Evolutionary conservation across 2,329 filamentous ascomycete genomes (phyloP).

Genomic region (Clonostachys byssicola): DNA sequence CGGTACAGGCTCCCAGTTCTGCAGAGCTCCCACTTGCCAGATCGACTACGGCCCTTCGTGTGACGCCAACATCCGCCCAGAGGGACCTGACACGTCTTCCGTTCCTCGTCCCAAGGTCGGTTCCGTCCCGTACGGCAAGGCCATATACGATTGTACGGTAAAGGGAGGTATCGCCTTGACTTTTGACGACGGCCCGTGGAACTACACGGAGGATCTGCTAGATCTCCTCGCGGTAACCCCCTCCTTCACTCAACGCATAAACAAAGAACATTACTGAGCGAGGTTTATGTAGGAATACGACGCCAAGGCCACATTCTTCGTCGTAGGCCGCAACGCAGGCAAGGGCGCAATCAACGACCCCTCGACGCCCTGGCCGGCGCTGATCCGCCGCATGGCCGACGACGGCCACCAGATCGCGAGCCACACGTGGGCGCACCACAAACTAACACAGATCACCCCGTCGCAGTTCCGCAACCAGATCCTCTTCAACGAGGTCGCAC

Average conservation of each 20-base stretch:
- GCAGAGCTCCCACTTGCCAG: constrained; percentile 57
- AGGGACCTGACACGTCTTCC: constrained; percentile 48
- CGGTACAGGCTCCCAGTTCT: constrained; percentile 49
- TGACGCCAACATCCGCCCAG: constrained; percentile 50
- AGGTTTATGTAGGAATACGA: constrained; percentile 16
- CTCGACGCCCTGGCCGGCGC: constrained; percentile 21
- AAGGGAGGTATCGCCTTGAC: constrained; percentile 35
- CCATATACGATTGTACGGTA: constrained; percentile 32
- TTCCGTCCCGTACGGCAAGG: constrained; percentile 46
- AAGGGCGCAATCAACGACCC: constrained; percentile 37
- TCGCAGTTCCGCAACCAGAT: constrained; percentile 31
- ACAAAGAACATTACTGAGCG: too few species aligned
- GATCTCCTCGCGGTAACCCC: constrained; percentile 20
- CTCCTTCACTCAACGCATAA: constrained; percentile 1
- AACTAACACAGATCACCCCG: constrained; percentile 27
- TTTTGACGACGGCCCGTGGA: constrained; percentile 40
- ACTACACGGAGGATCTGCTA: constrained; percentile 34
- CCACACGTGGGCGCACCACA: constrained; percentile 42
- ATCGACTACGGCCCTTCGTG: constrained; percentile 57
- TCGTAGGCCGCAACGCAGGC: constrained; percentile 27
- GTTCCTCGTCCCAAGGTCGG: constrained; percentile 43
- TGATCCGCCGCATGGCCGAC: constrained; percentile 38
- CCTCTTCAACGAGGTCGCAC: constrained; percentile 33
- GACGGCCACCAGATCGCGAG: constrained; percentile 58
- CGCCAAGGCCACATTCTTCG: constrained; percentile 31